Evolutionary conservation across 78 protist species (phyloP), one percentile per base, ranked within the genome.

Genomic region (Goniomonas avonlea): DNA sequence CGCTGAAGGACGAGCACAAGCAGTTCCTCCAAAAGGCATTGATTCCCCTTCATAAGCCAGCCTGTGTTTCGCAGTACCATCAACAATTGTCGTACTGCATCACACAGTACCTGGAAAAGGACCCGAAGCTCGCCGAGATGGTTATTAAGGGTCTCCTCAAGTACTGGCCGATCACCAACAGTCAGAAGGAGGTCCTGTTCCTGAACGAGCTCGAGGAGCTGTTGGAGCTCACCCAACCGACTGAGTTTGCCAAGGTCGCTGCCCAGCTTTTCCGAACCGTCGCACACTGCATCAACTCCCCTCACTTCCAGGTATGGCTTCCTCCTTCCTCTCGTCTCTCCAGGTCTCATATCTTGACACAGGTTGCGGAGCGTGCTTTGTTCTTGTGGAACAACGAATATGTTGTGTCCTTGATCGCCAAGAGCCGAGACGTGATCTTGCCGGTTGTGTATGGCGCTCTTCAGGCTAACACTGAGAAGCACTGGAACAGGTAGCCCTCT

Each of bases 1-100:
- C 98, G 27, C 85, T 95, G 23, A 95, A 95, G 74, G 92, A 82
- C 31, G 98, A 95, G 80, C 98, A 95, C 82, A 85, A 82, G 55
- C 59, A 65, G 31, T 93, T 95, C 58, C 76, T 95, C 13, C 27
- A 27, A 50, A 53, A 68, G 23, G 93, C 86, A 4, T 73, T 95
- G 18, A 73, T 91, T 25, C 95, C 98, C 20, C 80, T 91, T 55
- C 94, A 92, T 82, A 92, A 88, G 45, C 71, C 71, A 5, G 11
- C 47, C 37, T 63, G 71, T 43, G 37, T 63, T 25, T 43, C 32
- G 71, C 71, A 63, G 63, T 92, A 80, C 85, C 91, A 88, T 80
- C 87, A 85, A 43, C 91, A 85, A 55, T 85, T 92, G 29, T 81
- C 91, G 32, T 92, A 92, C 60, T 92, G 95, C 82, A 87, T 92